phyloP scores from a whole-genome alignment of 345 rosid genomes.

The Corchorus olitorius region DNA sequence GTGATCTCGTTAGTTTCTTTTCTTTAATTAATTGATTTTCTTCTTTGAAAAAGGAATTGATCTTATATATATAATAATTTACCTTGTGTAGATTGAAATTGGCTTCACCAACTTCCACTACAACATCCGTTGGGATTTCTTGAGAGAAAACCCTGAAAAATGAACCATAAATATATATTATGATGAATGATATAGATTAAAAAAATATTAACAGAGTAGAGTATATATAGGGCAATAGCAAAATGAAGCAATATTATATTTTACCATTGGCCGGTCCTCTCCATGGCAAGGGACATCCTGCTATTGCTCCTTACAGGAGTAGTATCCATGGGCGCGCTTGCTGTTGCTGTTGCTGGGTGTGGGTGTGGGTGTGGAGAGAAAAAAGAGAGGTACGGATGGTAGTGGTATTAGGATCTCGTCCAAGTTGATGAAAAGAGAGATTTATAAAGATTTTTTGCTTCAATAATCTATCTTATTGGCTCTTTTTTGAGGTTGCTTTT shows the following conservation, averaged over 20 bases:
- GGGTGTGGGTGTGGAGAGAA: background rate
- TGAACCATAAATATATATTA: too few relatives aligned
- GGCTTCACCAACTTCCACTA: conserved; percentile 76
- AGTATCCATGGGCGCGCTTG: conserved; percentile 32
- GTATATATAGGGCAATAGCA: too few relatives aligned
- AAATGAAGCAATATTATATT: background rate
- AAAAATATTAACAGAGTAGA: too few relatives aligned
- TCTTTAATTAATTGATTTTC: background rate
- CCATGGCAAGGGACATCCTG: conserved; percentile 63
- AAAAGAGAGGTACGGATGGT: background rate
- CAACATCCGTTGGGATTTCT: conserved; percentile 79
- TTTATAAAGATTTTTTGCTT: background rate
- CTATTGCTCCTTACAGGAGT: conserved; percentile 35
- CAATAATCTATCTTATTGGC: background rate
- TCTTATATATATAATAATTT: background rate
- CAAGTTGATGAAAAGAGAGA: background rate
- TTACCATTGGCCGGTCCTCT: conserved; percentile 93
- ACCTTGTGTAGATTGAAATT: conserved; percentile 92
- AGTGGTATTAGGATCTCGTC: background rate
- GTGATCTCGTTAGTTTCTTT: background rate
- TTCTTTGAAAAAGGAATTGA: too few relatives aligned
- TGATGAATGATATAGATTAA: too few relatives aligned
- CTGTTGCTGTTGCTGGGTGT: background rate
- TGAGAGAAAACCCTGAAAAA: conserved; percentile 82
- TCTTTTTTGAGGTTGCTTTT: background rate